Base-by-base conservation (phyloP, 2,329 filamentous ascomycete species). In the Bisporella sp. region DNA sequence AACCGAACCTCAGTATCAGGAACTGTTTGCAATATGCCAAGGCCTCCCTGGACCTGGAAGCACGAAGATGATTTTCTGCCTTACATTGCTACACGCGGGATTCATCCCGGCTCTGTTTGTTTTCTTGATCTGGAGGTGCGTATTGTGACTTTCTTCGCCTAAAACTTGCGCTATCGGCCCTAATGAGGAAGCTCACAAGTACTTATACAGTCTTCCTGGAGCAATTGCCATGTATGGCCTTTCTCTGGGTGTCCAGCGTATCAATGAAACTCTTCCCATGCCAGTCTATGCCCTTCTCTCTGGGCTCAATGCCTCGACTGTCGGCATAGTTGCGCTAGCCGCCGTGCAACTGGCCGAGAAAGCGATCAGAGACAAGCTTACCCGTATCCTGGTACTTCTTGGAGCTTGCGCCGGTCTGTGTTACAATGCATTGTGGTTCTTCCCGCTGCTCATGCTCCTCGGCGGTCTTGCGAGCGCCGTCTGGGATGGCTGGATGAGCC, bases 401-500 rank as follows among this genome's bases (percentile, higher is more conserved):
- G 77, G 77, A 3, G 85, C 72, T 1, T 73, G 76, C 6, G 84
- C 82, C 0, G 86, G 85, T 0, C 67, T 89, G 56, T 71, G 85
- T 45, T 89, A 89, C 58, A 87, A 81, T 46, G 78, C 84, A 0
- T 66, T 89, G 0, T 90, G 86, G 86, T 90, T 86, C 57, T 89
- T 88, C 43, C 86, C 86, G 0, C 59, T 79, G 0, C 62, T 89
- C 4, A 82, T 89, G 66, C 57, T 76, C 0, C 55, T 71, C 1
- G 78, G 75, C 0, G 85, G 84, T 0, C 8, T 73, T 1, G 64
- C 66, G 0, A 77, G 79, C 0, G 64, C 81, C 0, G 48, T 77
- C 0, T 81, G 78, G 70, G 84, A 88, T 64, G 69, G 68, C 41
- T 70, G 72, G 41, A 75, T 75, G 67, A 58, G 77, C 5, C 72